These are phyloP conservation scores for Artemisia argyi DNA, from an alignment of 129 eudicot species.

Conservation along the genomic window DNA sequence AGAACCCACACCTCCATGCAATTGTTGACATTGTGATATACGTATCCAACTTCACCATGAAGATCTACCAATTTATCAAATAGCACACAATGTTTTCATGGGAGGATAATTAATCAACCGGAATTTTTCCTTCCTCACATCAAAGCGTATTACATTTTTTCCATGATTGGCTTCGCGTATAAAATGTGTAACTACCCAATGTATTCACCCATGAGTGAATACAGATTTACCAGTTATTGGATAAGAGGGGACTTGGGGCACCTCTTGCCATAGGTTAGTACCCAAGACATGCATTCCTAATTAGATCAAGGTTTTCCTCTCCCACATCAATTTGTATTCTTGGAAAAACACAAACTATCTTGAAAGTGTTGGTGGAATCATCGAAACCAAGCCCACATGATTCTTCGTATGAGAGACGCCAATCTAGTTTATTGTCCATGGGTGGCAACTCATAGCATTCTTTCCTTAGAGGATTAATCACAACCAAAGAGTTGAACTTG, in stretches of 20 bases:
- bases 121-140: slow-evolving; percentile 6
- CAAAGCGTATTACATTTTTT: background rate
- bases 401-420: background rate
- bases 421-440: background rate
- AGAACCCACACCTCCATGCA: background rate
- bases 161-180: background rate
- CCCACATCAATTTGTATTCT: no score
- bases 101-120: background rate
- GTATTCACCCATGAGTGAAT: slow-evolving; percentile 8
- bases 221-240: background rate
- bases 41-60: slow-evolving; percentile 5
- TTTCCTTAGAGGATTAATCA: slow-evolving; percentile 13
- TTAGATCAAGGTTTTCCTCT: background rate
- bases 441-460: slow-evolving; percentile 5
- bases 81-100: background rate
- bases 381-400: slow-evolving; percentile 17
- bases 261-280: background rate
- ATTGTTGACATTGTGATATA: background rate
- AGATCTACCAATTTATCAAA: background rate
- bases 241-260: background rate
- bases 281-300: slow-evolving; percentile 7
- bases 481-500: background rate
- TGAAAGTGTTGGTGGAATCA: slow-evolving; percentile 5
- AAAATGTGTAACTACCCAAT: background rate
- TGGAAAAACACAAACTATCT: background rate